Evolutionary conservation across 768 basidiomycete genomes (phyloP).

Genomic region (Pleurotus tuoliensis): DNA sequence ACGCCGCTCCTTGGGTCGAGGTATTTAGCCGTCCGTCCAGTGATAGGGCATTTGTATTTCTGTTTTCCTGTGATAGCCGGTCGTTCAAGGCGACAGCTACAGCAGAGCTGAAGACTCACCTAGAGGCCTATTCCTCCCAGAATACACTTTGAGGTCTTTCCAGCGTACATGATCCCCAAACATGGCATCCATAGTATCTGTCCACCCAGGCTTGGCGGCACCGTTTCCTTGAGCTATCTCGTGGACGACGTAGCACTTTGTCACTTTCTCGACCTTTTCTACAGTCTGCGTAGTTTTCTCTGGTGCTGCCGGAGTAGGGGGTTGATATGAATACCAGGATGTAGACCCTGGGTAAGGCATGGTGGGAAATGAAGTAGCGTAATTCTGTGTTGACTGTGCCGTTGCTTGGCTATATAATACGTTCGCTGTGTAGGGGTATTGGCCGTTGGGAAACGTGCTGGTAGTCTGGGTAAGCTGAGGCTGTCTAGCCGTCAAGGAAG

Average conservation of each 20-base stretch:
- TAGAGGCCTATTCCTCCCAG: conserved; percentile 60
- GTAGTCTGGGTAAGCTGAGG: neutral
- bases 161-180: conserved; percentile 85
- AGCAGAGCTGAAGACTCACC: conserved; percentile 32
- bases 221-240: conserved; percentile 48
- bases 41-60: conserved; percentile 67
- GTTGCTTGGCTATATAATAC: neutral
- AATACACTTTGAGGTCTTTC: conserved; percentile 66
- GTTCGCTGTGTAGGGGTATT: conserved; percentile 11
- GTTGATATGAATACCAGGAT: conserved; percentile 4
- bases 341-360: neutral
- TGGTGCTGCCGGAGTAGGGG: neutral
- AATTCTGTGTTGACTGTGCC: neutral
- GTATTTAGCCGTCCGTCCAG: conserved; percentile 74
- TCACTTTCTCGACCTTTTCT: conserved; percentile 43
- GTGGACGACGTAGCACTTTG: conserved; percentile 72
- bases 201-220: conserved; percentile 54
- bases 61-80: conserved; percentile 50
- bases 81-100: too few relatives aligned
- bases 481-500: neutral
- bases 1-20: conserved; percentile 75
- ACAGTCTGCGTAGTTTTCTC: conserved; percentile 7
- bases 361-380: neutral
- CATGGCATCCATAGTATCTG: conserved; percentile 73
- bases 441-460: conserved; percentile 7